These are phyloP conservation scores for Cytospora paraplurivora DNA, from an alignment of 2,329 filamentous ascomycete species.

Conservation along the genomic window DNA sequence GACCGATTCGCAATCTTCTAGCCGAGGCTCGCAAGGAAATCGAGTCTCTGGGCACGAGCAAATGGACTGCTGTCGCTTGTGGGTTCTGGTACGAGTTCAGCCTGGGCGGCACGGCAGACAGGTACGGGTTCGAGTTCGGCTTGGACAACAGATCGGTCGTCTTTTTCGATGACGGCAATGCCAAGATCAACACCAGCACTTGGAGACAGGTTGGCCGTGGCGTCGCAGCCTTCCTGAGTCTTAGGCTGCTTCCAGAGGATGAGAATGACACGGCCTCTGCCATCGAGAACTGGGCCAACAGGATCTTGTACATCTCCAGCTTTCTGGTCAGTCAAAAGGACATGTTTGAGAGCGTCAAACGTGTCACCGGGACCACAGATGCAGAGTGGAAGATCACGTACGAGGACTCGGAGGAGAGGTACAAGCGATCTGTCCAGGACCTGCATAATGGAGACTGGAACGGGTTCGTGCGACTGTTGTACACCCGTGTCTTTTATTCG, in stretches of 20 bases:
- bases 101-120: conserved; percentile 37
- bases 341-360: conserved; percentile 63
- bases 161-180: conserved; percentile 59
- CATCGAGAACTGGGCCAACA: conserved; percentile 41
- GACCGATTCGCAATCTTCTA: background rate
- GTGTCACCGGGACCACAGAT: conserved; percentile 58
- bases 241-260: conserved; percentile 39
- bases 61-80: conserved; percentile 41
- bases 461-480: conserved; percentile 56
- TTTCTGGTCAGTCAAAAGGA: conserved; percentile 64
- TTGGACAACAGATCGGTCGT: conserved; percentile 30
- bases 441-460: conserved; percentile 46
- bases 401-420: conserved; percentile 51
- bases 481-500: conserved; percentile 56
- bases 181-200: conserved; percentile 59
- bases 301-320: conserved; percentile 53
- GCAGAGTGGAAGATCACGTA: conserved; percentile 61
- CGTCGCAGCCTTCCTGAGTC: conserved; percentile 47
- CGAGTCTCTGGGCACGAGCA: conserved; percentile 39
- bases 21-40: conserved; percentile 39
- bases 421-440: conserved; percentile 47
- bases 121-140: conserved; percentile 37
- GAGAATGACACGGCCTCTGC: conserved; percentile 22
- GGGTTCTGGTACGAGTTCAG: conserved; percentile 58
- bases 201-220: conserved; percentile 53